These are phyloP conservation scores for Balansia obtecta DNA, from an alignment of 2,329 filamentous ascomycete genomes.

Conservation along the genomic window DNA sequence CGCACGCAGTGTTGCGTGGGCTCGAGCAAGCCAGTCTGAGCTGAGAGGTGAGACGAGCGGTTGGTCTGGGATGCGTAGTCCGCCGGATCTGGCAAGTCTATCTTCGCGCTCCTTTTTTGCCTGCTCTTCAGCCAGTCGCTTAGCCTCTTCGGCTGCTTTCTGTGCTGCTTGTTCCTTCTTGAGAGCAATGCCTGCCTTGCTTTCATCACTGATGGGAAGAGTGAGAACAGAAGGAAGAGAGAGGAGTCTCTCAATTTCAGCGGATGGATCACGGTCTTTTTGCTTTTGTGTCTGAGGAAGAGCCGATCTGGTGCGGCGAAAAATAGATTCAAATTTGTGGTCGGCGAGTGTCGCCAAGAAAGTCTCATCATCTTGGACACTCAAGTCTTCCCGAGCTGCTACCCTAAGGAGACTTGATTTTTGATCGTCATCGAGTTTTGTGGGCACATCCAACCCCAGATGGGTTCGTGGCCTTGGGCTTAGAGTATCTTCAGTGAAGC, in stretches of 20 bases:
- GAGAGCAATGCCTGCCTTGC: slow-evolving; percentile 8
- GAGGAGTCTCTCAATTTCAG: slow-evolving; percentile 16
- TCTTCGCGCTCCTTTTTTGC: slow-evolving; percentile 8
- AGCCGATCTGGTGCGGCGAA: neutral
- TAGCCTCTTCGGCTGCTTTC: slow-evolving; percentile 15
- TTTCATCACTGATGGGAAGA: slow-evolving; percentile 18
- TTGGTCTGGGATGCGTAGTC: slow-evolving; percentile 17
- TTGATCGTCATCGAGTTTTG: slow-evolving; percentile 3
- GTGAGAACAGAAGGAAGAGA: slow-evolving; percentile 14
- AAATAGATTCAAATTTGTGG: neutral
- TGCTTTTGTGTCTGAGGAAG: neutral
- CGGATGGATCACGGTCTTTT: slow-evolving; percentile 6
- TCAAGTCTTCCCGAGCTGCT: neutral
- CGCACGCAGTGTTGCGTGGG: slow-evolving; percentile 21
- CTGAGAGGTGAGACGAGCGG: slow-evolving; percentile 17
- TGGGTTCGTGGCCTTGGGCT: slow-evolving; percentile 16
- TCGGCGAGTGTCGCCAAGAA: neutral
- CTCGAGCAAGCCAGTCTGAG: slow-evolving; percentile 15
- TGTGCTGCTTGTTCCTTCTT: slow-evolving; percentile 10
- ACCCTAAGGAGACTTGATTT: neutral
- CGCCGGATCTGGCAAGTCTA: slow-evolving; percentile 18
- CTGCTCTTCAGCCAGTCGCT: slow-evolving; percentile 14
- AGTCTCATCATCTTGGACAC: neutral
- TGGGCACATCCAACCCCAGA: slow-evolving; percentile 15
- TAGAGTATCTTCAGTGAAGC: slow-evolving; percentile 17